Base-by-base conservation (phyloP, 2,329 filamentous ascomycete genomes). In the Helicocarpus griseus region DNA sequence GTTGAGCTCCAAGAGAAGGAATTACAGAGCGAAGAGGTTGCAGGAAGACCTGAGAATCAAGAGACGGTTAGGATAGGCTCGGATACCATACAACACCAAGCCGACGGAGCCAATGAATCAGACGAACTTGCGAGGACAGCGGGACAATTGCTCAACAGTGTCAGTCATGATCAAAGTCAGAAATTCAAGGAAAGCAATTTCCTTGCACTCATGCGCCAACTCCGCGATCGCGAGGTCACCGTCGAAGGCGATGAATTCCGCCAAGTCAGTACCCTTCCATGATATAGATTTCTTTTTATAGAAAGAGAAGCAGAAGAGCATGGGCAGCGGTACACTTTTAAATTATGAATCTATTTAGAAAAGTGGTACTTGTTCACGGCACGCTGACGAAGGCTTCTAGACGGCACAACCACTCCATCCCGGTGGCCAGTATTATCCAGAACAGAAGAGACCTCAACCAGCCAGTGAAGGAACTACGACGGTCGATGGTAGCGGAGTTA, bases 151-250 rank as follows among this genome's bases (percentile, higher is more conserved):
- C 73, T 93, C 4, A 76, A 84, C 50, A 82, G 80, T 35, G 79
- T 94, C 11, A 75, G 79, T 19, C 74, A 83, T 59, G 83, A 91
- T 58, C 77, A 80, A 53, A 83, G 78, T 51, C 72, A 81, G 44
- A 91, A 91, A 63, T 93, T 93, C 66, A 80, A 82, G 60, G 81
- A 89, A 62, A 90, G 86, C 58, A 80, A 80, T 53, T 94, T 94
- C 62, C 69, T 91, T 0, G 75, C 78, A 3, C 72, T 94, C 43
- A 93, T 94, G 87, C 80, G 85, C 26, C 78, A 80, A 53, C 79
- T 93, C 50, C 78, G 85, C 48, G 82, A 87, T 62, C 75, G 78
- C 51, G 83, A 93, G 69, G 81, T 89, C 13, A 78, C 78, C 46
- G 81, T 93, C 35, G 77, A 87, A 57, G 86, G 83, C 38, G 83